Evolutionary conservation across 768 basidiomycete species (phyloP).

Genomic region (Panus rudis): DNA sequence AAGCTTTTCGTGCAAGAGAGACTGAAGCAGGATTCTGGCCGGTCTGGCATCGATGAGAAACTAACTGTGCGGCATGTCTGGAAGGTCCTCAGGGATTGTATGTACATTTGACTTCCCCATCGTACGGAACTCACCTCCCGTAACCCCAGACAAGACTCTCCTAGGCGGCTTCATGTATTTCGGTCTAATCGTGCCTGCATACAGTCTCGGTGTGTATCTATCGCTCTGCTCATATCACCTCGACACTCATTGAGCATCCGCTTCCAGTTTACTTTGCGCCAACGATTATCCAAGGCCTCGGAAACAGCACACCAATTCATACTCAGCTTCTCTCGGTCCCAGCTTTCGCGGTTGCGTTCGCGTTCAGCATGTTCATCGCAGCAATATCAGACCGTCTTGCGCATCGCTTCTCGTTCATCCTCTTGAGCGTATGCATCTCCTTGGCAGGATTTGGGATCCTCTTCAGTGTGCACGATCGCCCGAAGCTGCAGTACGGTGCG

Average conservation of each 20-base stretch:
- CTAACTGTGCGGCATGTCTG: neutral
- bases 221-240: conserved; percentile 17
- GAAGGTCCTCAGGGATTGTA: conserved; percentile 16
- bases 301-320: conserved; percentile 4
- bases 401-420: conserved; percentile 11
- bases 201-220: conserved; percentile 8
- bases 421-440: conserved; percentile 2
- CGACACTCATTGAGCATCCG: conserved; percentile 14
- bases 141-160: conserved; percentile 12
- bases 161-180: conserved; percentile 15
- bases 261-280: conserved; percentile 10
- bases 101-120: neutral
- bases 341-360: conserved; percentile 8
- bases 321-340: conserved; percentile 12
- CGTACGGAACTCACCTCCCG: too few species aligned
- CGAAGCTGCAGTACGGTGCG: conserved; percentile 9
- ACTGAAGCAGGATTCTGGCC: conserved; percentile 12
- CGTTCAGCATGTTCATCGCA: conserved; percentile 7
- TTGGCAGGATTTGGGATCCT: conserved; percentile 10
- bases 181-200: conserved; percentile 13
- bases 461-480: conserved; percentile 3
- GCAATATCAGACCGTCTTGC: conserved; percentile 7
- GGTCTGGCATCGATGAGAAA: conserved; percentile 3
- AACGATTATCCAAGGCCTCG: conserved; percentile 10
- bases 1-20: conserved; percentile 13